phyloP scores from a whole-genome alignment of 2,329 filamentous ascomycete genomes.

The Sclerotiophoma versabilis region DNA sequence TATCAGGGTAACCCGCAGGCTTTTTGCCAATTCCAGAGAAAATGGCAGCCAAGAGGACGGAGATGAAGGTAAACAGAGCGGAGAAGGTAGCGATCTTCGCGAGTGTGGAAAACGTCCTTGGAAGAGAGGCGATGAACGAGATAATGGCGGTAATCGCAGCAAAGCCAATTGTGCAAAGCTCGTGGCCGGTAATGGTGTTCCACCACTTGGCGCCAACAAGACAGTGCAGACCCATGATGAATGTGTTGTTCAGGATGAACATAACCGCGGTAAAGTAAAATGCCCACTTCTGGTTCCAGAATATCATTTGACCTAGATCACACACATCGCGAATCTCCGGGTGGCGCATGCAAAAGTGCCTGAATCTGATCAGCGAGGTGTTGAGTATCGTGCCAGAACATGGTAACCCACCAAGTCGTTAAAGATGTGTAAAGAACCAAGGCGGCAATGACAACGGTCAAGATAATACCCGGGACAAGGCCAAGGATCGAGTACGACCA shows the following conservation, averaged over 20 bases:
- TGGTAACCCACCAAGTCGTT: conserved; percentile 62
- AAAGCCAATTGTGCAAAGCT: conserved; percentile 81
- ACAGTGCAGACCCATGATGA: conserved; percentile 85
- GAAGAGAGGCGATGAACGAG: conserved; percentile 80
- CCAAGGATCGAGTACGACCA: conserved; percentile 91
- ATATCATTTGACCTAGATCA: conserved; percentile 94
- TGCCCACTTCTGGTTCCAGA: conserved; percentile 80
- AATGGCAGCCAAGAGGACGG: conserved; percentile 81
- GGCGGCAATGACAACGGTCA: conserved; percentile 79
- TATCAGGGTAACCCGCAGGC: conserved; percentile 67
- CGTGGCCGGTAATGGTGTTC: conserved; percentile 81
- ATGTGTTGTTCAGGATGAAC: conserved; percentile 94
- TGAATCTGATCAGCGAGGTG: conserved; percentile 45
- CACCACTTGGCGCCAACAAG: conserved; percentile 85
- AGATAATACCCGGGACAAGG: conserved; percentile 82
- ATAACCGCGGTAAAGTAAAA: conserved; percentile 77
- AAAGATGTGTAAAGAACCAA: conserved; percentile 85
- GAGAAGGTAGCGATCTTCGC: conserved; percentile 80
- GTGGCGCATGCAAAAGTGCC: conserved; percentile 90
- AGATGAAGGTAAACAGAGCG: conserved; percentile 88
- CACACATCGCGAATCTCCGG: conserved; percentile 92
- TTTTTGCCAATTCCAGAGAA: conserved; percentile 80
- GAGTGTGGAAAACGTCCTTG: conserved; percentile 82
- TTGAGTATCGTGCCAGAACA: background rate
- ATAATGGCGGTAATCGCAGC: conserved; percentile 76